phyloP scores from a whole-genome alignment of 768 basidiomycete genomes.

The Pleurotus citrinopileatus region DNA sequence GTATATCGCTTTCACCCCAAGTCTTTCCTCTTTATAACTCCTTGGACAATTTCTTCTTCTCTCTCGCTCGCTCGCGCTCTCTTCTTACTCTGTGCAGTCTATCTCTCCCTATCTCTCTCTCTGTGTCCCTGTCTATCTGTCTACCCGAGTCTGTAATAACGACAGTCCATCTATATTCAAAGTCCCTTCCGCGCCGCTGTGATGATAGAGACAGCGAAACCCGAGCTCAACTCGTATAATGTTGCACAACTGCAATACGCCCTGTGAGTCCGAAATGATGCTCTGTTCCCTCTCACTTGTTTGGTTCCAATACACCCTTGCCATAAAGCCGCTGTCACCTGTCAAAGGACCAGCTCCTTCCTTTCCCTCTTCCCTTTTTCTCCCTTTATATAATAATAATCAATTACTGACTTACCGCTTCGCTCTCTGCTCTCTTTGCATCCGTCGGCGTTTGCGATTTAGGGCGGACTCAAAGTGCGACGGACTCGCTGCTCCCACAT shows the following conservation, averaged over 20 bases:
- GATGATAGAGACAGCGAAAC: slow-evolving; percentile 59
- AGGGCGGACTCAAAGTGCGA: slow-evolving; percentile 37
- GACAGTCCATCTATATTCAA: no score
- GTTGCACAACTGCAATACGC: slow-evolving; percentile 61
- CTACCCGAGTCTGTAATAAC: slow-evolving; percentile 1
- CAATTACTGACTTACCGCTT: neutral
- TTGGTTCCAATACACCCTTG: no score
- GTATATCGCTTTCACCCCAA: slow-evolving; percentile 9
- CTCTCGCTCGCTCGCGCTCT: slow-evolving; percentile 10
- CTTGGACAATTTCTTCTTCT: slow-evolving; percentile 11
- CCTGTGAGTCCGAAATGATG: slow-evolving; percentile 38
- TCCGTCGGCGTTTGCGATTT: slow-evolving; percentile 10
- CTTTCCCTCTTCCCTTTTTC: slow-evolving; percentile 17
- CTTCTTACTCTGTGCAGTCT: slow-evolving; percentile 6
- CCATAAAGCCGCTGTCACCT: slow-evolving; percentile 22
- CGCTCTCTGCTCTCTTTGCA: neutral
- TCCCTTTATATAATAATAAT: slow-evolving; percentile 8
- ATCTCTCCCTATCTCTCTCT: neutral
- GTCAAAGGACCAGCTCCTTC: no score
- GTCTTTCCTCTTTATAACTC: neutral
- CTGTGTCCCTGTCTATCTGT: neutral
- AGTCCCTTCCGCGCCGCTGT: slow-evolving; percentile 12
- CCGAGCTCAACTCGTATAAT: slow-evolving; percentile 58
- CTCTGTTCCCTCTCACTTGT: neutral
- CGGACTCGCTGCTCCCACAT: slow-evolving; percentile 10